phyloP scores from a whole-genome alignment of 78 protist species.

The Dictyostelium discoideum region dicty_2.7 NC_007091.3:2155501-2156000 shows the following conservation, averaged over 20 bases:
- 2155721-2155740: conserved; percentile 6
- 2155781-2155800: not conserved
- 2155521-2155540: not conserved
- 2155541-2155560: not conserved
- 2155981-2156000: conserved; percentile 40
- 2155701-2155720: not conserved
- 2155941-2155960: conserved; percentile 90
- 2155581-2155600: not conserved
- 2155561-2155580: conserved; percentile 5
- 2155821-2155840: conserved; percentile 16
- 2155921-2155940: conserved; percentile 84
- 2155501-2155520: not conserved
- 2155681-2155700: not conserved
- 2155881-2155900: conserved; percentile 72
- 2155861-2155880: conserved; percentile 87
- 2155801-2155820: conserved; percentile 79
- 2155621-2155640: conserved; percentile 28
- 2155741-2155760: conserved; percentile 16
- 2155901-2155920: conserved; percentile 90
- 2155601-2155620: not conserved
- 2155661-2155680: conserved; percentile 8
- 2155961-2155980: conserved; percentile 19
- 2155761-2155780: conserved; percentile 31
- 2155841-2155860: conserved; percentile 68
- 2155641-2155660: conserved; percentile 49